Evolutionary conservation across 192 early-diverging fungal genomes (phyloP), one percentile per base, ranked within the genome.

Genomic region (Podila clonocystis): DNA sequence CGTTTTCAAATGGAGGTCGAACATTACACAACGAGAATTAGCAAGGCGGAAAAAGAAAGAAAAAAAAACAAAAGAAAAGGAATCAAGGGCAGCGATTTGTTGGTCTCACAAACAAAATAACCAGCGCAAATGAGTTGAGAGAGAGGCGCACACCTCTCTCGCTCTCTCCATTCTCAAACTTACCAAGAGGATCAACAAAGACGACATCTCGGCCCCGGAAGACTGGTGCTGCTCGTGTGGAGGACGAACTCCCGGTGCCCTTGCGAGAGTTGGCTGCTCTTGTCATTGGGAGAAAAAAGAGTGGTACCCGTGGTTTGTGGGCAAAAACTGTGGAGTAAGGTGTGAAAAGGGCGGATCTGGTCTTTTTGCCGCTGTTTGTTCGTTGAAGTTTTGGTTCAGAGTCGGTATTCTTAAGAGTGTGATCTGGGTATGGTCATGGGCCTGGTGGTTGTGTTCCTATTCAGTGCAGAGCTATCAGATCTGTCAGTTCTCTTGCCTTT

Each of bases 161-260:
- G 20, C 34, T 3, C 36, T 20, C 13, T 31, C n/a, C 36, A 45
- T 22, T 48, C 15, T 31, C 24, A 24, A 5, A 52, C 41, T 69
- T 65, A 80, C 77, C 77, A 30, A 80, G 77, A 22, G 77, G 77
- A 64, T 80, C 77, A 2, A 80, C 77, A 80, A 80, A 80, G 24
- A 80, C 77, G 48, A 80, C 77, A 68, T 80, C 77, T 59, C 77
- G 77, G 58, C 77, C 77, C 28, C 38, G 67, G 67, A 80, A 80
- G 52, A 80, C 71, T 6, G 77, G 77, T 3, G 64, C 67, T n/a
- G 77, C 55, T 65, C 66, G 72, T 49, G 77, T 80, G 13, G 67
- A 48, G 50, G 70, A 15, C 17, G 67, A 20, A 31, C 24, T 62
- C 60, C 65, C 65, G 26, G 70, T 49, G 41, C 41, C 41, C 76